A percentile compares a stretch with the other conserved stretches of the same genome.
phyloP scores from a whole-genome alignment of 208 protist species.

The Wallacemonas sp. region DNA sequence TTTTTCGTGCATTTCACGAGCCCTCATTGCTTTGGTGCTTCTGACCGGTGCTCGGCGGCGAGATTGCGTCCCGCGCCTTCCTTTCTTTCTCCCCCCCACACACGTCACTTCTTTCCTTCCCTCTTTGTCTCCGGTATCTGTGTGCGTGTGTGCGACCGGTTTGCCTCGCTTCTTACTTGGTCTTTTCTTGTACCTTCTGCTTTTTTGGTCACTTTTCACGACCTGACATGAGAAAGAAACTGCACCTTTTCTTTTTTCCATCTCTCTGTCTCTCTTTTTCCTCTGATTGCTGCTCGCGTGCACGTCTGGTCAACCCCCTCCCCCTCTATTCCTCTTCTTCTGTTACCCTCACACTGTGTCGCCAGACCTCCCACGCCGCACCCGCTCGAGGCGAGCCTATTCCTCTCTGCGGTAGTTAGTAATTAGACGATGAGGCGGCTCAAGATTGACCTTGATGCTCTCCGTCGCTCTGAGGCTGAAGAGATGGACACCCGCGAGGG shows the following conservation, averaged over 20 bases:
- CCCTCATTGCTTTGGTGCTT: no score
- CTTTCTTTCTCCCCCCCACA: no score
- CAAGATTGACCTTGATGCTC: constrained; percentile 79
- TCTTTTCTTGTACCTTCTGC: constrained; percentile 7
- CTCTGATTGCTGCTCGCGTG: no score
- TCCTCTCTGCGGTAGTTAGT: background rate
- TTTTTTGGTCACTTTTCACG: background rate
- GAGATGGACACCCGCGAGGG: constrained; percentile 24
- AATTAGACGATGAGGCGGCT: constrained; percentile 18
- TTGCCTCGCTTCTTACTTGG: background rate
- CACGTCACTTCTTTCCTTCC: constrained; percentile 5
- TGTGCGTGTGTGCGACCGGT: constrained; percentile 6
- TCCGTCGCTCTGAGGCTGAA: constrained; percentile 45
- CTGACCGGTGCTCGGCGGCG: no score
- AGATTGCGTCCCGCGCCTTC: no score
- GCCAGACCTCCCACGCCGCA: no score
- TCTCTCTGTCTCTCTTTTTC: background rate
- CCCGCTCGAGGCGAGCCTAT: background rate
- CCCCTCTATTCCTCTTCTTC: background rate
- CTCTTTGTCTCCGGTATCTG: background rate
- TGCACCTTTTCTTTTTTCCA: background rate
- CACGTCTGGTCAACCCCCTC: background rate
- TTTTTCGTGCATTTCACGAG: no score
- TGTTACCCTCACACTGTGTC: no score
- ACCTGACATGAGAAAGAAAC: background rate